Base-by-base conservation (phyloP, 306 rosid species). In the Castanea crenata region DNA sequence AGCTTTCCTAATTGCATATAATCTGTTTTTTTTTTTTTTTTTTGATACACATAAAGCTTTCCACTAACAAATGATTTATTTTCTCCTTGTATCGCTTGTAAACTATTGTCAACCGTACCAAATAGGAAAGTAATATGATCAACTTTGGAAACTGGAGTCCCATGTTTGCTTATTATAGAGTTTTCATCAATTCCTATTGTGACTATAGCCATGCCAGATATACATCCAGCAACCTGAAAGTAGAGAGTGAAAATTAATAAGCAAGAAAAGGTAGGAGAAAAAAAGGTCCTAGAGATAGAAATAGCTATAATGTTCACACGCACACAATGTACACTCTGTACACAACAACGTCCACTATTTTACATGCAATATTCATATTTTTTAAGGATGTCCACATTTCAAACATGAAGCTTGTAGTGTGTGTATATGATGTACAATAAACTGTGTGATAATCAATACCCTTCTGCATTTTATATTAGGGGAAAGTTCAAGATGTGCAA, bases 71-170 rank as follows among this genome's bases (percentile, higher is more conserved):
- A 16, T 64, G 41, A 12, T 15, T 46, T 64, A 64, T 64, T 19
- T 31, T 29, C 18, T 64, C 70, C 7, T 3, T 18, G 44, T 11
- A 32, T 23, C 2, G 16, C 29, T 64, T 64, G 70, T 6, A 64
- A 16, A 64, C 46, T 16, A 31, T 16, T 31, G 65, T 75, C 78
- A 59, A 54, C 73, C 51, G 21, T 92, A 92, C 98, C 98, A 64
- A 83, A 91, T 68, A 92, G 93, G 81, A 94, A 94, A 78, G 93
- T 87, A 81, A 89, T 86, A 38, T 91, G 92, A 19, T 88, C 54
- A 85, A 81, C 80, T 75, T 92, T 87, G 85, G 97, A 85, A 87
- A 90, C 88, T 74, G 77, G 90, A 84, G 89, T 92, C 79, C 94
- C 92, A 69, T 86, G 97, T 86, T 90, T 83, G 86, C 89, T 86